Evolutionary conservation across 1,284 basidiomycete genomes (phyloP).

Genomic region (Puccinia brachypodii): DNA sequence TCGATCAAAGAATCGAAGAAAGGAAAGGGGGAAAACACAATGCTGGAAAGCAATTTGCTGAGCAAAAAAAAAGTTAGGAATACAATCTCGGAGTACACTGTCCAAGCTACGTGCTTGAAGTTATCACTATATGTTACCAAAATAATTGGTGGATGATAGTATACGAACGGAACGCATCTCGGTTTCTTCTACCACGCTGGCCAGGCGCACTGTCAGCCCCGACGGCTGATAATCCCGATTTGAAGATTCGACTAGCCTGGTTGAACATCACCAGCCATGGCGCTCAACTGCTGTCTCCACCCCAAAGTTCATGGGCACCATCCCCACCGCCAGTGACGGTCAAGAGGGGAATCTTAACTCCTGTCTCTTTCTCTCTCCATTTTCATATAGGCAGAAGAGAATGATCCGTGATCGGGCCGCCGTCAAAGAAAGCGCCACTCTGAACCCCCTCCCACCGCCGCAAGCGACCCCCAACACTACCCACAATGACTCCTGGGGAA

Average conservation of each 20-base stretch:
- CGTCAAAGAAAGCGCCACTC: slow-evolving; percentile 35
- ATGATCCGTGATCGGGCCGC: slow-evolving; percentile 27
- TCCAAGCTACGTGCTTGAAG: no score
- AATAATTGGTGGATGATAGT: background rate
- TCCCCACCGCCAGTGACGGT: slow-evolving; percentile 14
- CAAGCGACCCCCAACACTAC: slow-evolving; percentile 35
- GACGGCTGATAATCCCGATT: background rate
- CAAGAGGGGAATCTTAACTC: slow-evolving; percentile 4
- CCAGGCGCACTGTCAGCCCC: background rate
- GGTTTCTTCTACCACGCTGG: background rate
- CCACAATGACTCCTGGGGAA: slow-evolving; percentile 3
- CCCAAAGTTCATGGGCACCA: background rate
- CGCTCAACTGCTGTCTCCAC: background rate
- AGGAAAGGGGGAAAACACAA: background rate
- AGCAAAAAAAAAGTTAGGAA: no score
- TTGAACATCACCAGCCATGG: background rate
- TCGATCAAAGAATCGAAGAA: background rate
- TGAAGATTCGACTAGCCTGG: background rate
- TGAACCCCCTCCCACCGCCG: slow-evolving; percentile 27
- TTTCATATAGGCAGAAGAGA: slow-evolving; percentile 34
- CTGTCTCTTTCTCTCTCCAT: background rate
- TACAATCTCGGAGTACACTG: no score
- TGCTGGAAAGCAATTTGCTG: no score
- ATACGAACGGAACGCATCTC: background rate
- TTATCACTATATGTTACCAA: background rate